Conservation (phyloP, 1,284 basidiomycete genomes). For the Moniliophthora roreri region DNA sequence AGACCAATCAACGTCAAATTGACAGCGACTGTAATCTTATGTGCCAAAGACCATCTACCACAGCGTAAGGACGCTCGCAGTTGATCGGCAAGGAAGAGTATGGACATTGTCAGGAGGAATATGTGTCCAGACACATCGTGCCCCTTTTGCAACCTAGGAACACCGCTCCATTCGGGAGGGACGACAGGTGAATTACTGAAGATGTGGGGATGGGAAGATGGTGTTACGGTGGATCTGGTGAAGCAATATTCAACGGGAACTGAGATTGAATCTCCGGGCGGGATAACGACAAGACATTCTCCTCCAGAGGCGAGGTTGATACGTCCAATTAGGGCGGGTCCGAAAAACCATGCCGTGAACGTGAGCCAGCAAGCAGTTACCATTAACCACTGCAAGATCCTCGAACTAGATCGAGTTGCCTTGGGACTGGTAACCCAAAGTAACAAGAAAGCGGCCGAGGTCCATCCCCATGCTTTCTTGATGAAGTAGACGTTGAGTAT, state of each 20-base stretch:
- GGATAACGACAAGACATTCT: slow-evolving; percentile 72
- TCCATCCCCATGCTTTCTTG: slow-evolving; percentile 94
- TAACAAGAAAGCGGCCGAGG: slow-evolving; percentile 64
- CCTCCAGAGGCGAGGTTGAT: slow-evolving; percentile 79
- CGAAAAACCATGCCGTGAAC: slow-evolving; percentile 92
- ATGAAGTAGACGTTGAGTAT: slow-evolving; percentile 85
- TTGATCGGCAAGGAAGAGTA: slow-evolving; percentile 80
- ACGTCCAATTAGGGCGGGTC: slow-evolving; percentile 80
- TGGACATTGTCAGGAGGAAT: slow-evolving; percentile 87
- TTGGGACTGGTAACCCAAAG: slow-evolving; percentile 56
- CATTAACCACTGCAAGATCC: slow-evolving; percentile 58
- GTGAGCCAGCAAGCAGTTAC: slow-evolving; percentile 72
- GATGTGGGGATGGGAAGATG: slow-evolving; percentile 61
- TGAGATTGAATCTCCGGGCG: slow-evolving; percentile 49
- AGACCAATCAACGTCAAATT: slow-evolving; percentile 56
- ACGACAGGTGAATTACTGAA: slow-evolving; percentile 48
- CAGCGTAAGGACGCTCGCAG: slow-evolving; percentile 49
- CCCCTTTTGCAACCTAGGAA: slow-evolving; percentile 69
- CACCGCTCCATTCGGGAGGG: slow-evolving; percentile 42
- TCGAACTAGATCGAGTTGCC: slow-evolving; percentile 36
- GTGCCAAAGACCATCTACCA: slow-evolving; percentile 38
- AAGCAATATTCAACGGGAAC: slow-evolving; percentile 66
- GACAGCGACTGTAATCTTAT: slow-evolving; percentile 44
- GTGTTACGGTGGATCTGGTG: slow-evolving; percentile 49
- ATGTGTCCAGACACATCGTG: slow-evolving; percentile 96